These are phyloP conservation scores for Xylariaceae sp. DNA, from an alignment of 2,329 filamentous ascomycete species.

Conservation along the genomic window DNA sequence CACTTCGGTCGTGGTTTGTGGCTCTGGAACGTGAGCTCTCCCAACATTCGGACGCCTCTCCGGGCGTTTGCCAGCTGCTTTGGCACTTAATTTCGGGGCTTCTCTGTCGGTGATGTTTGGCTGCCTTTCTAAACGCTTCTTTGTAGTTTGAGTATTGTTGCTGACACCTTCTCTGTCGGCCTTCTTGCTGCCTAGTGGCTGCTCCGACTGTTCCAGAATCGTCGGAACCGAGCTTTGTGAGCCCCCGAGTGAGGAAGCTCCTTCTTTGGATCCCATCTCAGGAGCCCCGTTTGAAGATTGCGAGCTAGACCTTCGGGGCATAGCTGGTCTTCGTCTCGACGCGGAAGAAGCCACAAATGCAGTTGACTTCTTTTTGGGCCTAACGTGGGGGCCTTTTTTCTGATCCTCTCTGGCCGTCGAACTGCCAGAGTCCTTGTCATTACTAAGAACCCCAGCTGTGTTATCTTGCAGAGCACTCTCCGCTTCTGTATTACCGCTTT, in stretches of 20 bases:
- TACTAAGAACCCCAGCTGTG: too few relatives aligned
- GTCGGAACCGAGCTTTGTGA: conserved; percentile 25
- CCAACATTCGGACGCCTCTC: conserved; percentile 19
- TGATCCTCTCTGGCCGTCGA: conserved; percentile 25
- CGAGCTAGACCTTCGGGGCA: conserved; percentile 47
- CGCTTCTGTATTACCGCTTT: conserved; percentile 40
- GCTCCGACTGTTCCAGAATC: conserved; percentile 29
- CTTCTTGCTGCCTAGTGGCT: conserved; percentile 2
- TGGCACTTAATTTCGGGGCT: conserved; percentile 38
- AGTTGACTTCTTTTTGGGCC: conserved; percentile 33
- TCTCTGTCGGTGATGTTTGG: neutral
- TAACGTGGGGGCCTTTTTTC: conserved; percentile 19
- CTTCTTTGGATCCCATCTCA: conserved; percentile 35
- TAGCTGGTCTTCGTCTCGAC: conserved; percentile 45
- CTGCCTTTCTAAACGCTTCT: neutral
- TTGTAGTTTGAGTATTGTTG: too few relatives aligned
- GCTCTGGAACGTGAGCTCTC: conserved; percentile 10
- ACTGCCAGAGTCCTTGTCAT: conserved; percentile 20
- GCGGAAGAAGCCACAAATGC: conserved; percentile 45
- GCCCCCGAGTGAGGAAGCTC: conserved; percentile 21
- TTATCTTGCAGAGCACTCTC: conserved; percentile 24
- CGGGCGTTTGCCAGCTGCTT: conserved; percentile 50
- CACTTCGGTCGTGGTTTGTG: conserved; percentile 5
- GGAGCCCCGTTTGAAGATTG: conserved; percentile 40
- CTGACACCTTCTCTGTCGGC: conserved; percentile 12